A percentile compares a stretch with the other conserved stretches of the same genome.
Evolutionary conservation across 192 early-diverging fungal species (phyloP).

Genomic region (Radiomyces spectabilis): DNA sequence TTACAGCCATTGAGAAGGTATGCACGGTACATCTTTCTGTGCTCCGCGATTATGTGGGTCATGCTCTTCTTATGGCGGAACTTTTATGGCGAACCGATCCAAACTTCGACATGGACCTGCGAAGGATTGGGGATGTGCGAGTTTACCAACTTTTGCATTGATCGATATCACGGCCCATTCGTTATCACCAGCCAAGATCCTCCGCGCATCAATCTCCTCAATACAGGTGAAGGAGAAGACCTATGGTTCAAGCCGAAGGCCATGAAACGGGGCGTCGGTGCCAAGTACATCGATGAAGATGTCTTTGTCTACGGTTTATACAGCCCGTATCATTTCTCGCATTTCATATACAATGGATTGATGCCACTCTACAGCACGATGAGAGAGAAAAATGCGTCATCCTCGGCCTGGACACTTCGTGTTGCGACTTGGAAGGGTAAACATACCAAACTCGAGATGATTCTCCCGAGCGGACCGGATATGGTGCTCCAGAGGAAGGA

Average conservation of each 20-base stretch:
- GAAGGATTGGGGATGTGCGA: no score
- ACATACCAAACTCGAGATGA: slow-evolving; percentile 8
- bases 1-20: no score
- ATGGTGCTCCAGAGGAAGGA: slow-evolving; percentile 6
- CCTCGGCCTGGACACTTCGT: slow-evolving; percentile 19
- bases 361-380: slow-evolving; percentile 36
- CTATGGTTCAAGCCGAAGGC: slow-evolving; percentile 9
- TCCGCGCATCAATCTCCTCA: slow-evolving; percentile 18
- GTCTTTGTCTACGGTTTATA: slow-evolving; percentile 37
- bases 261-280: neutral
- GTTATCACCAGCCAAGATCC: neutral
- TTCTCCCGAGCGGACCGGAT: slow-evolving; percentile 7
- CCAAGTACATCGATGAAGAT: slow-evolving; percentile 26
- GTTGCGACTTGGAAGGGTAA: slow-evolving; percentile 5
- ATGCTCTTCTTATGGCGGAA: no score
- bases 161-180: slow-evolving; percentile 15
- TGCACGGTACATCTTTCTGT: no score
- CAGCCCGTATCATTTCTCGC: slow-evolving; percentile 34
- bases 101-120: no score
- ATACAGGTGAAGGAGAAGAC: neutral
- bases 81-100: no score
- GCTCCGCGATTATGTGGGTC: no score
- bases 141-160: slow-evolving; percentile 25
- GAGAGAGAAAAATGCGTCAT: neutral
- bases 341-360: slow-evolving; percentile 41